These are phyloP conservation scores for Centella asiatica DNA, from an alignment of 129 eudicot genomes.

Conservation along the genomic window DNA sequence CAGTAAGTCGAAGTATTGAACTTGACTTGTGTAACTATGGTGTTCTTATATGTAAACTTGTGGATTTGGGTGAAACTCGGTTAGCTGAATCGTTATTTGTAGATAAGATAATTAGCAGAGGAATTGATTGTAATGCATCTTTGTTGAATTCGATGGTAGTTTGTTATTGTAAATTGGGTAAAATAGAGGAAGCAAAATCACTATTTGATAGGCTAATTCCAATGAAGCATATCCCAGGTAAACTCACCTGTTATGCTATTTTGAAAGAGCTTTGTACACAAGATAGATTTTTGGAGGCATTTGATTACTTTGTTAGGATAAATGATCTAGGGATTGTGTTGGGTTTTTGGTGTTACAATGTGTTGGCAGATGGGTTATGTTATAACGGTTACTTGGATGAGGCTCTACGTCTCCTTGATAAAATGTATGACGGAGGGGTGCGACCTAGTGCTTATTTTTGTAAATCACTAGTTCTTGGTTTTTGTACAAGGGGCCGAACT, in stretches of 20 bases:
- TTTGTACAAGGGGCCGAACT: conserved; percentile 44
- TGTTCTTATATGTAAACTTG: conserved; percentile 29
- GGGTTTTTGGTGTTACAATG: conserved; percentile 43
- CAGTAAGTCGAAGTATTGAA: conserved; percentile 26
- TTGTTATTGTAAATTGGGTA: conserved; percentile 48
- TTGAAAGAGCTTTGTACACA: conserved; percentile 23
- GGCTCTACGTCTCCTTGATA: conserved; percentile 41
- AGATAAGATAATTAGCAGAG: conserved; percentile 31
- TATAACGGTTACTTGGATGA: conserved; percentile 47
- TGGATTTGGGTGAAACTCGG: conserved; percentile 32
- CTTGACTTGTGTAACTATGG: conserved; percentile 31
- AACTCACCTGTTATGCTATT: conserved; percentile 23
- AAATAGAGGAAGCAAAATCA: conserved; percentile 35
- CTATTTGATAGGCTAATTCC: conserved; percentile 31
- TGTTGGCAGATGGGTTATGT: conserved; percentile 40
- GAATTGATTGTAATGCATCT: conserved; percentile 17
- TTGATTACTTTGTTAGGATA: conserved; percentile 29
- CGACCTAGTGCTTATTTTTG: conserved; percentile 35
- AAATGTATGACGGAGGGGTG: conserved; percentile 47
- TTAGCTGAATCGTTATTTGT: conserved; percentile 37
- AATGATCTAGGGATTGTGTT: conserved; percentile 31
- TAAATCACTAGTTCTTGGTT: conserved; percentile 46
- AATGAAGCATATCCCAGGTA: conserved; percentile 12
- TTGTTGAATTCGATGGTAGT: conserved; percentile 43
- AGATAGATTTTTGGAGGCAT: conserved; percentile 37